Base-by-base conservation (phyloP, 2,329 filamentous ascomycete species). In the Raffaelea ambrosiae region DNA sequence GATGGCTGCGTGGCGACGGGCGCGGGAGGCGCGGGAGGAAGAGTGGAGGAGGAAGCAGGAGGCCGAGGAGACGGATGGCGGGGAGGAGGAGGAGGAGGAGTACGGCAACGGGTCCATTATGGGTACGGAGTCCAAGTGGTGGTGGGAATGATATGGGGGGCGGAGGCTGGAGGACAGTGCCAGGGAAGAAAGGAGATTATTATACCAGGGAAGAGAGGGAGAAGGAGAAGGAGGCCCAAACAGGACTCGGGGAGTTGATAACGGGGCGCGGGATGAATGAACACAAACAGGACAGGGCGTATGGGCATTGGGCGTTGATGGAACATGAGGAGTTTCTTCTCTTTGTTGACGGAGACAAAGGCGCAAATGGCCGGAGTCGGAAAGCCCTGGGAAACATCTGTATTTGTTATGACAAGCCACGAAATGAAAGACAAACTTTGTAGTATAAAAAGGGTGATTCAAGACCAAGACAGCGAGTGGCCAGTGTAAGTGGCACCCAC, bases 1-100 rank as follows among this genome's bases (percentile, higher is more conserved):
- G 46, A 69, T 69, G 59, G 66, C 69, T 11, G 64, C 65, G 2
- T 77, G 73, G 74, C 64, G 65, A 23, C 60, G 60, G 22, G 62
- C 64, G 11, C 62, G 68, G 22, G 48, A 66, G 23, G 69, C 66
- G 4, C 62, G 60, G 42, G 69, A 76, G 53, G 61, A 29, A 35
- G 66, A 63, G 3, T 57, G 64, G 35, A 66, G 69, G 39, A 60
- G 61, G 20, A 58, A 65, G 36, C 67, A 70, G 48, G 62, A 65
- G 59, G 68, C 66, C 0, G 69, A 71, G 43, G 64, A 61, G 21
- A 51, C 59, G 4, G 61, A 40, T 16, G 41, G 43, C 7, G 43
- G 29, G 10, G 26, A 14, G 19, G 23, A 21, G 19, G 26, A 10
- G 1, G 44, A 22, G 2, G 45, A 16, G 11, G 33, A 43, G 7